These are phyloP conservation scores for Aspergillus viridinutans DNA, from an alignment of 2,329 filamentous ascomycete species.

Conservation along the genomic window DNA sequence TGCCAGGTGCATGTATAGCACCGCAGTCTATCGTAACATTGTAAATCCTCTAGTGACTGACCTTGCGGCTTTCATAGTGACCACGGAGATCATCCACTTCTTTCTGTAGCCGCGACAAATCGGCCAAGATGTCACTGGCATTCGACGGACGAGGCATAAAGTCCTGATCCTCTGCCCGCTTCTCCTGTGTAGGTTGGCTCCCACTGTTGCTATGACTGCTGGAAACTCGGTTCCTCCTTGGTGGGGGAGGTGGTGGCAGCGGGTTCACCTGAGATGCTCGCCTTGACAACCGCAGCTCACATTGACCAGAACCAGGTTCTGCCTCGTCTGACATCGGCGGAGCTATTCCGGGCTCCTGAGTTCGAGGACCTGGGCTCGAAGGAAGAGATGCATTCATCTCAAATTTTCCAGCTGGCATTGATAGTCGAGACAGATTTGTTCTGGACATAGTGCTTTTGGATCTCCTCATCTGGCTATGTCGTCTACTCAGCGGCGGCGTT, in stretches of 20 bases:
- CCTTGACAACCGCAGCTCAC: slow-evolving; percentile 26
- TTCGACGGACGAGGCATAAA: slow-evolving; percentile 37
- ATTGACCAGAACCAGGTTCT: slow-evolving; percentile 2
- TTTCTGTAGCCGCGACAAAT: slow-evolving; percentile 66
- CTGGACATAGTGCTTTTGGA: slow-evolving; percentile 33
- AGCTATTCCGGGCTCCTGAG: slow-evolving; percentile 7
- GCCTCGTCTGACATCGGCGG: slow-evolving; percentile 12
- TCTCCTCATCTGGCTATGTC: slow-evolving; percentile 44
- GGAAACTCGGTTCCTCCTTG: slow-evolving; percentile 43
- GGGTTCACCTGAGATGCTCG: slow-evolving; percentile 23
- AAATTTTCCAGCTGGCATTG: slow-evolving; percentile 43
- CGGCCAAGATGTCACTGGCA: slow-evolving; percentile 62
- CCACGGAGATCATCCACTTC: slow-evolving; percentile 63
- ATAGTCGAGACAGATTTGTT: slow-evolving; percentile 28
- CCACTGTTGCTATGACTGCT: slow-evolving; percentile 36
- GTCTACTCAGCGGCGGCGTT: slow-evolving; percentile 46
- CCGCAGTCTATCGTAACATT: slow-evolving; percentile 1
- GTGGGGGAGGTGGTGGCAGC: slow-evolving; percentile 44
- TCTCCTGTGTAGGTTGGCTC: slow-evolving; percentile 14
- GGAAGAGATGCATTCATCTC: slow-evolving; percentile 35
- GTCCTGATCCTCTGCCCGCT: slow-evolving; percentile 18
- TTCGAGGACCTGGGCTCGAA: slow-evolving; percentile 27
- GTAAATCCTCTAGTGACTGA: slow-evolving; percentile 19
- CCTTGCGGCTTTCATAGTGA: slow-evolving; percentile 34
- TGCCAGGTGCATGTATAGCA: neutral